Evolutionary conservation across 768 basidiomycete species (phyloP).

Genomic region (Suillus lakei): DNA sequence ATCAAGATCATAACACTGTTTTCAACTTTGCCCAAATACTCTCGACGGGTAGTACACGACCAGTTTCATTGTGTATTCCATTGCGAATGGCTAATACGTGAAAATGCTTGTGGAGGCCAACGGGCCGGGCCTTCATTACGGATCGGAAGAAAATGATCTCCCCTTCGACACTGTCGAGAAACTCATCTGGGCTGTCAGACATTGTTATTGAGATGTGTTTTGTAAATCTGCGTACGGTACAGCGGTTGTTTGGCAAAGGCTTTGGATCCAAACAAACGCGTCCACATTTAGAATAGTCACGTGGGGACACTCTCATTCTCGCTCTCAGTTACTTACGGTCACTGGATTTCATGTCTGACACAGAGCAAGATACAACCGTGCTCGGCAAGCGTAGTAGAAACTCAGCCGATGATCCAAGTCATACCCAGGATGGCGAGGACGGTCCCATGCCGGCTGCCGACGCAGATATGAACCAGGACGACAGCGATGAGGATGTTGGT

Average conservation of each 20-base stretch:
- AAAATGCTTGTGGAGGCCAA: constrained; percentile 84
- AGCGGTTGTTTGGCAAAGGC: constrained; percentile 28
- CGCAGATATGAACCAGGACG: constrained; percentile 39
- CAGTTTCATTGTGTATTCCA: constrained; percentile 73
- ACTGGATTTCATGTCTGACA: constrained; percentile 42
- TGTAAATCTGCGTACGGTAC: neutral
- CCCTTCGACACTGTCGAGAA: constrained; percentile 76
- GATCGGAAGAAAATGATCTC: constrained; percentile 88
- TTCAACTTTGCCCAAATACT: constrained; percentile 78
- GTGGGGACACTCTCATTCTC: neutral
- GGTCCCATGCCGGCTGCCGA: constrained; percentile 27
- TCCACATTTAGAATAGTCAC: neutral
- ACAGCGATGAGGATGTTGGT: constrained; percentile 79
- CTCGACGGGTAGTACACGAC: constrained; percentile 58
- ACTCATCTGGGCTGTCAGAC: constrained; percentile 35
- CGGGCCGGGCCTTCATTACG: constrained; percentile 78
- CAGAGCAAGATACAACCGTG: constrained; percentile 54
- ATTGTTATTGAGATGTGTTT: neutral
- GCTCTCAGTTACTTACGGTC: neutral
- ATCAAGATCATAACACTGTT: constrained; percentile 75
- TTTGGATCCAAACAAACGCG: constrained; percentile 18
- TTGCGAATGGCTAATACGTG: constrained; percentile 78
- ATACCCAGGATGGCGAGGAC: constrained; percentile 20
- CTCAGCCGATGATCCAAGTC: constrained; percentile 24
- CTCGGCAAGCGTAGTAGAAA: constrained; percentile 69